These are phyloP conservation scores for Rhynchospora pubera DNA, from an alignment of 176 grass and related monocot species.

Conservation along the genomic window DNA sequence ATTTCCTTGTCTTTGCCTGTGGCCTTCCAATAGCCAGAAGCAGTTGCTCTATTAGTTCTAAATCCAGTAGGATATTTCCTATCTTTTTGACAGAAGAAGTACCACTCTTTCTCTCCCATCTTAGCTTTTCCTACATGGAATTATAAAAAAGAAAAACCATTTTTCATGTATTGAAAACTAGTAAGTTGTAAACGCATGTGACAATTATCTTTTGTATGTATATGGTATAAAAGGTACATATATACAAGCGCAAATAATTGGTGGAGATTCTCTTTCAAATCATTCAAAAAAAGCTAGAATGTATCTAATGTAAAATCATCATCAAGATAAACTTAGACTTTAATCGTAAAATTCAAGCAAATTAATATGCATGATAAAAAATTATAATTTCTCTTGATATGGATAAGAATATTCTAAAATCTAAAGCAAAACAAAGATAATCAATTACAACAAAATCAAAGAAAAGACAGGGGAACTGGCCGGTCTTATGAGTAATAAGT, in stretches of 20 bases:
- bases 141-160: neutral
- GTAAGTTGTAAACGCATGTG: neutral
- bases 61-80: conserved; percentile 24
- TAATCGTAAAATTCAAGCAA: neutral
- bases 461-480: neutral
- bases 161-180: neutral
- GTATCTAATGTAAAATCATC: neutral
- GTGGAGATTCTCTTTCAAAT: neutral
- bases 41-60: conserved; percentile 24
- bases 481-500: no score
- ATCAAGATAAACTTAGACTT: neutral
- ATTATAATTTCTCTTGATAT: neutral
- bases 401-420: neutral
- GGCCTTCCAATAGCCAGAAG: conserved; percentile 26
- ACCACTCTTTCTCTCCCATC: conserved; percentile 31
- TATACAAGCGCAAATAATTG: neutral
- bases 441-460: neutral
- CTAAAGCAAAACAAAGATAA: neutral
- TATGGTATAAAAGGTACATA: neutral
- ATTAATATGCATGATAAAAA: neutral
- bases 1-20: conserved; percentile 25
- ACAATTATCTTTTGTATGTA: neutral
- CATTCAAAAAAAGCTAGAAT: neutral
- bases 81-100: conserved; percentile 31
- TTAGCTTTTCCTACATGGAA: conserved; percentile 20